Percentiles rank a stretch among this genome's conserved stretches.
Evolutionary conservation across 2,329 filamentous ascomycete genomes (phyloP).

Genomic region (Penicillium sp.): DNA sequence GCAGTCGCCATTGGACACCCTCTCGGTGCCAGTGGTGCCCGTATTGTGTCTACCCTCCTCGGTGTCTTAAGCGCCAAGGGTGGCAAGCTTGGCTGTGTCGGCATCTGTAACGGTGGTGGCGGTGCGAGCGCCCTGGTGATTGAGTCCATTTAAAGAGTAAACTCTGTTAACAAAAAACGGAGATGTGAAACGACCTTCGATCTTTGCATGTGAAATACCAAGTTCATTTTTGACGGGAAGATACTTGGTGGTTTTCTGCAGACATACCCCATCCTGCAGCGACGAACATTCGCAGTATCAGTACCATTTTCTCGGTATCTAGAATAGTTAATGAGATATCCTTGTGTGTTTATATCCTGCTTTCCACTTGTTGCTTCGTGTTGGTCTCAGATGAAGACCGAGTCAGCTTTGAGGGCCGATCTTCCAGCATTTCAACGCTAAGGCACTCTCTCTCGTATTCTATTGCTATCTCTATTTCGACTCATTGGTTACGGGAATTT

Average conservation of each 20-base stretch:
- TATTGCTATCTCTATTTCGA: not conserved
- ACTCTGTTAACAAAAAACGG: constrained; percentile 21
- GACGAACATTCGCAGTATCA: not conserved
- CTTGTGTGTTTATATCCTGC: not conserved
- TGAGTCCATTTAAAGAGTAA: constrained; percentile 55
- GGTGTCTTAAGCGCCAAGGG: constrained; percentile 87
- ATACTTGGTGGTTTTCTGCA: constrained; percentile 2
- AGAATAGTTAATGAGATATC: constrained; percentile 12
- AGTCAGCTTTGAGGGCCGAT: not conserved
- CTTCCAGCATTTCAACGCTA: not conserved
- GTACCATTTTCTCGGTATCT: constrained; percentile 1
- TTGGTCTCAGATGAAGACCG: not conserved
- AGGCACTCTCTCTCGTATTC: not conserved
- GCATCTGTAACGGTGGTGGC: constrained; percentile 97
- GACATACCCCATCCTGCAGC: not conserved
- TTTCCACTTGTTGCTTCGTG: not conserved
- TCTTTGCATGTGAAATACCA: constrained; percentile 13
- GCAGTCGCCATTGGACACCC: constrained; percentile 95
- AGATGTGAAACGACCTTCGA: constrained; percentile 23
- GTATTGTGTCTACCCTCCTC: constrained; percentile 86
- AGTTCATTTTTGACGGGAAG: constrained; percentile 4
- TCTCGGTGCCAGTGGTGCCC: constrained; percentile 87
- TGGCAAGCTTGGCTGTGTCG: constrained; percentile 88
- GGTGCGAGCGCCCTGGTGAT: constrained; percentile 92
- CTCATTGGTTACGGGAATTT: not conserved